A percentile compares a stretch with the other conserved stretches of the same genome.
These are phyloP conservation scores for Xerocomellus amylosporus DNA, from an alignment of 768 basidiomycete species.

Conservation along the genomic window DNA sequence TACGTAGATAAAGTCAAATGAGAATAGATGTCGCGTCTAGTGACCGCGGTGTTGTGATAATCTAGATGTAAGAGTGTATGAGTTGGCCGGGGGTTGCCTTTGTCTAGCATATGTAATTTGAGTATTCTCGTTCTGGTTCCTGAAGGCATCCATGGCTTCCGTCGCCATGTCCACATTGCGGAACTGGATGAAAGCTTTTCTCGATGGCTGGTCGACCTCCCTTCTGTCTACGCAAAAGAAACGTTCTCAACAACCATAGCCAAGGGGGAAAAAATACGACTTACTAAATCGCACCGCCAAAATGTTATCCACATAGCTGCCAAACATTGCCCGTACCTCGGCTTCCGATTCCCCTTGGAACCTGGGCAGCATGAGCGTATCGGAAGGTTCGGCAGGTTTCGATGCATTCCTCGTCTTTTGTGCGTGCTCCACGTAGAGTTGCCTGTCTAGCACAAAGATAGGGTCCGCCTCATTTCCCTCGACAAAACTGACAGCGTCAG, in stretches of 20 bases:
- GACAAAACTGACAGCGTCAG: constrained; percentile 37
- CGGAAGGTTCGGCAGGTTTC: constrained; percentile 21
- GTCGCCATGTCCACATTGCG: constrained; percentile 42
- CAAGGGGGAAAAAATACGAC: constrained; percentile 1
- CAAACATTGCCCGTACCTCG: constrained; percentile 28
- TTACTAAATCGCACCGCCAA: constrained; percentile 33
- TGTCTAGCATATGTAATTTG: constrained; percentile 20
- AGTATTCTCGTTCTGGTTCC: constrained; percentile 14
- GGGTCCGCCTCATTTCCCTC: constrained; percentile 42
- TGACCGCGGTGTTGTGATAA: constrained; percentile 9
- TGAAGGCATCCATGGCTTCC: constrained; percentile 44
- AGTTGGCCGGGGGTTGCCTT: neutral
- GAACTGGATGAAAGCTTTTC: constrained; percentile 56
- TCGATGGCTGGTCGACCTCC: constrained; percentile 29
- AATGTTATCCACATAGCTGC: constrained; percentile 10
- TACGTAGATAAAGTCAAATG: neutral
- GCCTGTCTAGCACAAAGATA: constrained; percentile 47
- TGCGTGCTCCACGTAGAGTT: constrained; percentile 43
- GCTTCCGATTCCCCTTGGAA: constrained; percentile 25
- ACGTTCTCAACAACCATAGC: neutral
- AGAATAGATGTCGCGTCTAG: neutral
- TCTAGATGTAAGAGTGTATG: constrained; percentile 19
- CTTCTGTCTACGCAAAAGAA: constrained; percentile 33
- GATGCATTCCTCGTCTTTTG: neutral
- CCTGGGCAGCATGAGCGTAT: constrained; percentile 32